Conservation (phyloP, 2,329 filamentous ascomycete species). For the Laburnicola sp. region DNA sequence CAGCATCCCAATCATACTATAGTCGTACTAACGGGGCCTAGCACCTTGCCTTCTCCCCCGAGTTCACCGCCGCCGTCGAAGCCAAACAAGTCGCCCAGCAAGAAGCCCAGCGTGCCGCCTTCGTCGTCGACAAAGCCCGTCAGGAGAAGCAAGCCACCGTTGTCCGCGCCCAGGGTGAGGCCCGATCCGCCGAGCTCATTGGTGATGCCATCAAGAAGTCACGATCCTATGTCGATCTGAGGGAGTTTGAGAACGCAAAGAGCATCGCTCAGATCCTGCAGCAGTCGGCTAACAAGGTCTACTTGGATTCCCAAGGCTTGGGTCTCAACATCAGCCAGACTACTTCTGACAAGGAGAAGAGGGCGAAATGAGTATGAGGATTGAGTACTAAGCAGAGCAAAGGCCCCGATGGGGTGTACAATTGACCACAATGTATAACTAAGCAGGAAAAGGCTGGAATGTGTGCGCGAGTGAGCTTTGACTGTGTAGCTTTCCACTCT, state of each 20-base stretch:
- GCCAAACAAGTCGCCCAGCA: constrained; percentile 76
- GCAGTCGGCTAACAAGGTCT: constrained; percentile 89
- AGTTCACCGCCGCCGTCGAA: constrained; percentile 70
- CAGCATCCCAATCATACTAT: neutral
- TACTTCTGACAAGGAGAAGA: constrained; percentile 45
- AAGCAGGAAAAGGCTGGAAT: constrained; percentile 19
- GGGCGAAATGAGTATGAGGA: constrained; percentile 20
- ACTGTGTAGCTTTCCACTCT: constrained; percentile 38
- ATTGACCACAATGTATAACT: constrained; percentile 29
- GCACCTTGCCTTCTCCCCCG: constrained; percentile 70
- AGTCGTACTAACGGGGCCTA: constrained; percentile 38
- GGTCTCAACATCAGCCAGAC: constrained; percentile 77
- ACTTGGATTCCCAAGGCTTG: constrained; percentile 87
- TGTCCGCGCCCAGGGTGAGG: constrained; percentile 98
- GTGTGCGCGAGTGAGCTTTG: constrained; percentile 19
- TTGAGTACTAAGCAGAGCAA: neutral
- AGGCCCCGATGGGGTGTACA: constrained; percentile 2
- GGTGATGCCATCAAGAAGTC: constrained; percentile 99
- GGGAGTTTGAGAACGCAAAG: constrained; percentile 96
- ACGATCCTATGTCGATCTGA: constrained; percentile 92
- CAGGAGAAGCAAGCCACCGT: constrained; percentile 99
- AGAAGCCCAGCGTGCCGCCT: constrained; percentile 94
- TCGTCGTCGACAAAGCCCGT: constrained; percentile 96
- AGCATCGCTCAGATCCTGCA: constrained; percentile 86
- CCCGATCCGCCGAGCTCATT: constrained; percentile 94